Percentiles rank a stretch among this genome's conserved stretches.
phyloP scores from a whole-genome alignment of 139 green algal genomes.

The Haematococcus sp. region DNA sequence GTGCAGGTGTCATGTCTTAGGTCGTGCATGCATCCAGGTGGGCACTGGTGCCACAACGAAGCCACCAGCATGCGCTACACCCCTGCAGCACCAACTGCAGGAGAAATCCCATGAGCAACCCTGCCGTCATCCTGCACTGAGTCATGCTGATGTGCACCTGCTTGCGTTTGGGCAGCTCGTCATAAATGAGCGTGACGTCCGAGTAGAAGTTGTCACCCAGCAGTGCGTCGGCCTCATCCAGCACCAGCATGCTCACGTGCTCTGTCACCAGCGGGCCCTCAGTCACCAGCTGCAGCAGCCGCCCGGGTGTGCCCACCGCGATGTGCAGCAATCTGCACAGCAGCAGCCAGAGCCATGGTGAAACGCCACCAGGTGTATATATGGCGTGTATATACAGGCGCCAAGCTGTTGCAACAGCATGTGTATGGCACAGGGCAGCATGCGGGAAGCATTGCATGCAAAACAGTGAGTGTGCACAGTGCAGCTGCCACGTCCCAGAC shows the following conservation, averaged over 20 bases:
- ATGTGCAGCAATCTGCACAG: constrained; percentile 59
- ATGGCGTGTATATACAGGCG: background rate
- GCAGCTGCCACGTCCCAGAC: background rate
- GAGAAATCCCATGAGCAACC: too few relatives aligned
- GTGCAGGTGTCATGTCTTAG: background rate
- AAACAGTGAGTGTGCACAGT: too few relatives aligned
- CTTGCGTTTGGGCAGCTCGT: constrained; percentile 51
- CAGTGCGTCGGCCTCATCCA: constrained; percentile 84
- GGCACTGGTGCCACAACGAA: too few relatives aligned
- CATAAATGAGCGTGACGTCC: constrained; percentile 44
- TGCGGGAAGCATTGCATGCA: too few relatives aligned
- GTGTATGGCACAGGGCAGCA: too few relatives aligned
- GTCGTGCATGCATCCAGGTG: background rate
- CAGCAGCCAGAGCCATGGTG: background rate
- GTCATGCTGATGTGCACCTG: constrained; percentile 34
- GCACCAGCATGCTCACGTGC: constrained; percentile 53
- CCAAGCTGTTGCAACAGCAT: too few relatives aligned
- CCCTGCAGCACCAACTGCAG: too few relatives aligned
- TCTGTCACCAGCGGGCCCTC: constrained; percentile 25
- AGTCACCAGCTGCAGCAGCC: constrained; percentile 61
- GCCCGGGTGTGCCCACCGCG: constrained; percentile 75
- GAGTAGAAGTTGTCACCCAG: constrained; percentile 53
- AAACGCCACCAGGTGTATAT: too few relatives aligned
- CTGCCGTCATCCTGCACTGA: too few relatives aligned
- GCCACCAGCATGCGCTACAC: background rate